These are phyloP conservation scores for Penicillium malachiteum DNA, from an alignment of 495 filamentous ascomycete genomes.

Conservation along the genomic window DNA sequence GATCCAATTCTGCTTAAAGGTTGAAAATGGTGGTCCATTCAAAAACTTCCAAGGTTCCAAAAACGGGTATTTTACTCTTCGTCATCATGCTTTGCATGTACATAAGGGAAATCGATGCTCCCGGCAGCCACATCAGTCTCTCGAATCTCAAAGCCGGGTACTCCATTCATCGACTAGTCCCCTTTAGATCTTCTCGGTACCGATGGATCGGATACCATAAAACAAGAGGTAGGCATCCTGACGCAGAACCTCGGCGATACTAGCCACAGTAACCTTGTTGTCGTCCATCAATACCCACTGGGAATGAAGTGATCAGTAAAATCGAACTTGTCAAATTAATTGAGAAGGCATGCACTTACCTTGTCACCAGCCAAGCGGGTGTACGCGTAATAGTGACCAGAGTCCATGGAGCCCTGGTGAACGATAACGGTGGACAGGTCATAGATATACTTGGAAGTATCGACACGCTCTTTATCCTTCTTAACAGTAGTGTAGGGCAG, in stretches of 20 bases:
- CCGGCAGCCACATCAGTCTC: background rate
- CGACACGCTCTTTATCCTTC: slow-evolving; percentile 38
- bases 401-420: slow-evolving; percentile 80
- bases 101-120: background rate
- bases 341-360: slow-evolving; percentile 44
- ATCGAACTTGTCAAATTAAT: slow-evolving; percentile 1
- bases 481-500: slow-evolving; percentile 79
- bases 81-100: background rate
- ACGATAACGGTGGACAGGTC: slow-evolving; percentile 83
- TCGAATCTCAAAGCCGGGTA: background rate
- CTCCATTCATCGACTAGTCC: background rate
- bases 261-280: slow-evolving; percentile 77
- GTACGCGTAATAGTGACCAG: slow-evolving; percentile 89
- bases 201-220: slow-evolving; percentile 69
- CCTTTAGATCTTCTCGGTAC: slow-evolving; percentile 6
- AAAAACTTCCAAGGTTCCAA: background rate
- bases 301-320: slow-evolving; percentile 14
- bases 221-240: slow-evolving; percentile 86
- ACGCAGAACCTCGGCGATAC: slow-evolving; percentile 73
- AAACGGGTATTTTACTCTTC: background rate
- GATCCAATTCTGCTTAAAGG: too few relatives aligned
- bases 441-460: slow-evolving; percentile 63
- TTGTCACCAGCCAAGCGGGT: slow-evolving; percentile 68
- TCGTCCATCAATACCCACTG: slow-evolving; percentile 94
- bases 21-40: background rate